Conservation (phyloP, 2,329 filamentous ascomycete species). For the Fusarium marasasianum region DNA sequence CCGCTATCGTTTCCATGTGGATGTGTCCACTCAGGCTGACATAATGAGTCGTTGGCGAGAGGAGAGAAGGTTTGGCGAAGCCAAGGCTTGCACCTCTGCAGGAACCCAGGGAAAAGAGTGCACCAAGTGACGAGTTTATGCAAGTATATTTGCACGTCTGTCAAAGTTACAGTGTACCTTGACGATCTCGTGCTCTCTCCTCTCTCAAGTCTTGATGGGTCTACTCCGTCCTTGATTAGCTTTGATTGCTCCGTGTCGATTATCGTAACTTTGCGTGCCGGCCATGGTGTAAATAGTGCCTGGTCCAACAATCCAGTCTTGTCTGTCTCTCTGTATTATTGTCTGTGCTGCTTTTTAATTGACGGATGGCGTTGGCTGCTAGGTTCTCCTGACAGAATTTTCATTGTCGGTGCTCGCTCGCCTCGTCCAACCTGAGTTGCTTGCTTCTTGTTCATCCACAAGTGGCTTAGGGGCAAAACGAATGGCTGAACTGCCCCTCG, state of each 20-base stretch:
- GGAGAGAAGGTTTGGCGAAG: constrained; percentile 32
- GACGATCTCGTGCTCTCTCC: neutral
- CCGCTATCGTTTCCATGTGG: constrained; percentile 10
- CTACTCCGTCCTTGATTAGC: neutral
- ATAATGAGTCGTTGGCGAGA: constrained; percentile 15
- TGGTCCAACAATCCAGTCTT: constrained; percentile 24
- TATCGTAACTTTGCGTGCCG: constrained; percentile 18
- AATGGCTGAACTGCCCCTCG: constrained; percentile 27
- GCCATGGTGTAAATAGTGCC: constrained; percentile 23
- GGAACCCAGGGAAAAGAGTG: constrained; percentile 21
- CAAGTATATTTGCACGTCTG: constrained; percentile 23
- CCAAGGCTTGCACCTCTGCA: constrained; percentile 31
- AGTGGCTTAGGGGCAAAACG: constrained; percentile 31
- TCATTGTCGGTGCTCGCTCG: constrained; percentile 40
- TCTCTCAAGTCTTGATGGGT: neutral
- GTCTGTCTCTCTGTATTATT: neutral
- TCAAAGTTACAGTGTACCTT: constrained; percentile 26
- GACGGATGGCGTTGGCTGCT: constrained; percentile 25
- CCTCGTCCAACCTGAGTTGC: constrained; percentile 34
- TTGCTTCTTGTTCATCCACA: constrained; percentile 33
- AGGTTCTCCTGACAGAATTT: constrained; percentile 49
- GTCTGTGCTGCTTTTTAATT: constrained; percentile 39
- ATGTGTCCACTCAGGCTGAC: constrained; percentile 21
- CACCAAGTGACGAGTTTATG: constrained; percentile 7
- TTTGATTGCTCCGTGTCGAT: constrained; percentile 13